Base-by-base conservation (phyloP, 1,139 yeast genomes). In the Spencermartinsiella ligniputridi region DNA sequence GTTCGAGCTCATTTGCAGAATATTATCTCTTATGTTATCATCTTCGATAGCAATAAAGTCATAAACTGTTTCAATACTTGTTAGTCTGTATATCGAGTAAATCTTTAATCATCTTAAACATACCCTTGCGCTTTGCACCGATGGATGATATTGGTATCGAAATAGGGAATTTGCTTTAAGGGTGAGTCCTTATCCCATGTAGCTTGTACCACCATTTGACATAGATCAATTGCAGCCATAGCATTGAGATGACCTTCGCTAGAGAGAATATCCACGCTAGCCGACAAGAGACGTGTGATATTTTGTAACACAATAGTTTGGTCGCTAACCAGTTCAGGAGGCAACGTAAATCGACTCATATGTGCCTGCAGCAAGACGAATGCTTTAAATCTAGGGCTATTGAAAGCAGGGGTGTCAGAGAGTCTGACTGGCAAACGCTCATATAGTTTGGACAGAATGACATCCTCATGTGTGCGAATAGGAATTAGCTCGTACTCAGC, bases 151-250 rank as follows among this genome's bases (percentile, higher is more conserved):
- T 66, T 78, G 1, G 70, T 70, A 42, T 69, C 68, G 46, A 89
- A 78, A 56, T 71, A 74, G 1, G 98, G 98, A 34, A 92, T 70
- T 63, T 94, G 98, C 54, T 76, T 79, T 58, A 94, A 71, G 1
- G 95, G 85, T 41, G 78, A 77, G 46, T 87, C 96, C 20, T 79
- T 72, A 53, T 81, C 86, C 96, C 96, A 89, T 21, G 85, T 68
- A 0, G 84, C 95, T 62, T 92, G 98, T 0, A 84, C 79, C 9
- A 88, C 67, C 95, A 89, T 86, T 59, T 92, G 98, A 1, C 86
- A 77, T 46, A 90, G 62, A 60, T 92, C 97, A 85, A 92, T 87
- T 0, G 89, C 94, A 43, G 76, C 75, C 52, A 88, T 72, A 0
- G 96, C 89, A 61, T 81, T 85, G 57, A 90, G 66, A 52, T 74